These are phyloP conservation scores for Bretschneidera sinensis DNA, from an alignment of 345 rosid species.

Conservation along the genomic window DNA sequence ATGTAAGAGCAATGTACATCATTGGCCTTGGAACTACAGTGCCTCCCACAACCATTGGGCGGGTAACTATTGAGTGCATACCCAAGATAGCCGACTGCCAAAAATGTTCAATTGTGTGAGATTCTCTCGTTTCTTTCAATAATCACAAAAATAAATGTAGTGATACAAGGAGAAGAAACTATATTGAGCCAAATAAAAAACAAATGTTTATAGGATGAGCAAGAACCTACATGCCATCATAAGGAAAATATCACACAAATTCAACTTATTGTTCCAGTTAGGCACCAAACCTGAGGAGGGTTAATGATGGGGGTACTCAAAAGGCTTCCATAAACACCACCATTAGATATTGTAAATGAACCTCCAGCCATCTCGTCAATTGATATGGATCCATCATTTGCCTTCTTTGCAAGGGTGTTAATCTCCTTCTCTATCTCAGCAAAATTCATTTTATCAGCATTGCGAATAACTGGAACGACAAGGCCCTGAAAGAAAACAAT, in stretches of 20 bases:
- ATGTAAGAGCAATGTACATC: constrained; percentile 90
- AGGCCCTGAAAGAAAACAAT: constrained; percentile 52
- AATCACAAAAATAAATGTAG: too few species aligned
- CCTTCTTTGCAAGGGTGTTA: constrained; percentile 86
- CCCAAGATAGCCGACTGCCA: constrained; percentile 87
- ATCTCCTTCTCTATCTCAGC: constrained; percentile 90
- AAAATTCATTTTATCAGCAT: too few species aligned
- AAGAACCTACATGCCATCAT: too few species aligned
- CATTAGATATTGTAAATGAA: too few species aligned
- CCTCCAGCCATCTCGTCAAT: constrained; percentile 99
- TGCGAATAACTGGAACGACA: constrained; percentile 84
- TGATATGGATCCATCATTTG: constrained; percentile 83
- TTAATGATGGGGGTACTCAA: constrained; percentile 96
- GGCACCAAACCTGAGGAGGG: constrained; percentile 96
- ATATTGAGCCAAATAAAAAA: too few species aligned
- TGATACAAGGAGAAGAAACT: too few species aligned
- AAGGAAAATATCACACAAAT: too few species aligned
- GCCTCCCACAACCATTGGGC: constrained; percentile 85
- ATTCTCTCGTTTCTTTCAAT: too few species aligned
- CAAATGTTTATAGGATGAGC: too few species aligned
- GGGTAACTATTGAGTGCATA: constrained; percentile 80
- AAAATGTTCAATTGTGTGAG: neutral
- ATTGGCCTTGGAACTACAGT: constrained; percentile 78
- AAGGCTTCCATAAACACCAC: too few species aligned
- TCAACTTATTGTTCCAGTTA: too few species aligned